Base-by-base conservation (phyloP, 2,329 filamentous ascomycete species). In the Cytospora piceae region DNA sequence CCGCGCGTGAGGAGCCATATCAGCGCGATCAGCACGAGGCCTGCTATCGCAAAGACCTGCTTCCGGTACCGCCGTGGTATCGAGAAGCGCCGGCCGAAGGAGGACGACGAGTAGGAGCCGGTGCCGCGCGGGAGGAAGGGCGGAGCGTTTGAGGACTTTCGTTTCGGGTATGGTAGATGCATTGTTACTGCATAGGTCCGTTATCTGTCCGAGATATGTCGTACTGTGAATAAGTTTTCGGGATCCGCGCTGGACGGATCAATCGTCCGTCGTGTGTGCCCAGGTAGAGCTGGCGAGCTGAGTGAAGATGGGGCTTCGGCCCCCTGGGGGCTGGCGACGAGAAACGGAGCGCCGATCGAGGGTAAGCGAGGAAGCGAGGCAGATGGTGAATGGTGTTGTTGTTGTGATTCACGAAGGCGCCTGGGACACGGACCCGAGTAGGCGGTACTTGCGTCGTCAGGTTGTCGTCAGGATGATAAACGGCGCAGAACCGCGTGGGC, bases 81-180 rank as follows among this genome's bases (percentile, higher is more conserved):
- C 51, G 66, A 51, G 56, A 67, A 57, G 59, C 58, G 31, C 24
- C 58, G 27, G 15, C 55, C 58, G 24, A 55, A 57, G 34, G 24
- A 46, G 20, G 29, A 63, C n/a, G 46, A 22, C 4, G 46, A 24
- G 46, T 22, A 49, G 27, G 39, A 46, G 51, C 49, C 65, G 59
- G 39, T 63, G 59, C 58, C 83, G 73, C 87, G 84, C 57, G 85
- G 82, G 70, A 84, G 83, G 78, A 92, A 94, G 34, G 90, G 88
- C 70, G 88, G 87, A 70, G 90, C 87, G 74, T 90, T 88, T 70
- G 91, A 94, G 74, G 86, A 88, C 80, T 94, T 96, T 77, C 93
- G 90, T 73, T 92, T 87, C 63, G 93, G 93, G 72, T 96, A 89
- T 69, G 94, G 93, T 83, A 94, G 93, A 77, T 97, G 94, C 93